A percentile compares a stretch with the other conserved stretches of the same genome.
phyloP scores from a whole-genome alignment of 768 basidiomycete species.

The Favolaschia claudopus region DNA sequence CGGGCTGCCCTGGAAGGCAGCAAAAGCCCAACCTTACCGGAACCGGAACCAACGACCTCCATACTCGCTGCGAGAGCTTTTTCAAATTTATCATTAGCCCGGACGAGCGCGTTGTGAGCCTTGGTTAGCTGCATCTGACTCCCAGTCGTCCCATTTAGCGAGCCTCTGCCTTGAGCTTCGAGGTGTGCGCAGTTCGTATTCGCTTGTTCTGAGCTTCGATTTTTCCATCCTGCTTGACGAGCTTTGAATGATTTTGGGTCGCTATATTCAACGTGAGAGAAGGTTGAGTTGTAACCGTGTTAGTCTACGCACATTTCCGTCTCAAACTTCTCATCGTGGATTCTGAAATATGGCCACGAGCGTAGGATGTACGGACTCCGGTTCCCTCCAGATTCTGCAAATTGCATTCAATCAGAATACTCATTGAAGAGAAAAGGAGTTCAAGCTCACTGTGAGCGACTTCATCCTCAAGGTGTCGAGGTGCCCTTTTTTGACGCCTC shows the following conservation, averaged over 20 bases:
- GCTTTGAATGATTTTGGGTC: background rate
- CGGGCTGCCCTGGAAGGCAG: too few relatives aligned
- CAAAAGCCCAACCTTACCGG: background rate
- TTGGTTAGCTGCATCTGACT: background rate
- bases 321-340: conserved; percentile 2
- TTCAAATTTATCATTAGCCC: background rate
- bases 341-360: background rate
- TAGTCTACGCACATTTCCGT: conserved; percentile 2
- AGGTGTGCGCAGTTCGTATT: background rate
- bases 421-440: background rate
- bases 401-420: background rate
- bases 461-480: conserved; percentile 22
- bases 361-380: conserved; percentile 5
- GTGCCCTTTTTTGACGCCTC: conserved; percentile 22
- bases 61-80: background rate
- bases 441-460: conserved; percentile 2
- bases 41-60: background rate
- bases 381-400: background rate
- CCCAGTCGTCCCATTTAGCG: background rate
- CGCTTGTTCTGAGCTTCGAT: background rate
- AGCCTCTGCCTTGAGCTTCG: background rate
- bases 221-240: background rate
- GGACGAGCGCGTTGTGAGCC: background rate
- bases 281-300: background rate
- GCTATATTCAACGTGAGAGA: background rate